Evolutionary conservation across 768 basidiomycete genomes (phyloP), one percentile per base, ranked within the genome.

Genomic region (Lactarius deliciosus): DNA sequence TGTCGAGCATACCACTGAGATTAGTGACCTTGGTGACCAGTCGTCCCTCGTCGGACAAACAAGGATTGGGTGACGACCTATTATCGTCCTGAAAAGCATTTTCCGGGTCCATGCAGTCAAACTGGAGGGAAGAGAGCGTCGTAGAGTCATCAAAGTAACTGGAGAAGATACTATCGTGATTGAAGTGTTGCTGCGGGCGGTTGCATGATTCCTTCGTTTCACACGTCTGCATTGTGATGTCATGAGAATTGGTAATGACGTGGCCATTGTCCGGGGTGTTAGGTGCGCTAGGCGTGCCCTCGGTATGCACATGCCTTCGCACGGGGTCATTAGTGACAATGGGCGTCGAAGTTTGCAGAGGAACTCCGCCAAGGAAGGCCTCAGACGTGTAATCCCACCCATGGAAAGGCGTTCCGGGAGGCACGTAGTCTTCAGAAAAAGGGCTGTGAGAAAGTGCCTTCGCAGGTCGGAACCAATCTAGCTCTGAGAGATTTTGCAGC

Each of bases 401-500:
- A 2, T 40, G 65, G 41, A 70, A 63, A 7, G 70, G 70, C 6
- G 70, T 71, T 43, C 64, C 64, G 13, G 70, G 64, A 0, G 70
- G 70, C 7, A 70, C 30, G 30, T 63, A 67, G 47, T 71, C 68
- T 28, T 64, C 70, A n/a, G 63, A 56, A 40, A 67, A 63, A 11
- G 74, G 61, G 43, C 68, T 64, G 8, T 69, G 72, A 64, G 72
- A 65, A 5, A 75, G 68, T 10, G 69, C 73, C 63, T 74, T 74
- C 2, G 77, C 66, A 10, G 75, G 72, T 34, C 72, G 66, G 10
- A 77, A 70, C 77, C 77, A 77, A 40, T 69, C 61, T 38, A 74
- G 65, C 3, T 69, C 63, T 28, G 72, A 64, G 13, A 70, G 50
- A 22, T 61, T 62, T 28, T 70, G 60, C 22, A 70, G 60, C 58